phyloP scores from a whole-genome alignment of 441 rosid species.

The Populus hybrid region DNA sequence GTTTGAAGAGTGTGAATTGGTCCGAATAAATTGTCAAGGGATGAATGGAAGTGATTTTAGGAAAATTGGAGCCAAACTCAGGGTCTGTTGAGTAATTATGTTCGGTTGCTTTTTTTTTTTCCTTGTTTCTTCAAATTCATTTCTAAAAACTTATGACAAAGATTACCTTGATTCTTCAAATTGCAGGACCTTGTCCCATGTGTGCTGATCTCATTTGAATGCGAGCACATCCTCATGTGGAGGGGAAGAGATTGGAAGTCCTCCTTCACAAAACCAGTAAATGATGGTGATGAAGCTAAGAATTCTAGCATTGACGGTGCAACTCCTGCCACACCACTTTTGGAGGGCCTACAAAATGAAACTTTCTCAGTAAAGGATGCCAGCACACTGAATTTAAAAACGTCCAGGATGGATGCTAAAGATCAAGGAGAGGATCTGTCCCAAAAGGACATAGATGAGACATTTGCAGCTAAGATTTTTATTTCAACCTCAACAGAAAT shows the following conservation, averaged over 20 bases:
- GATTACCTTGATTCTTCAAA: slow-evolving; percentile 13
- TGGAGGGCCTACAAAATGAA: slow-evolving; percentile 33
- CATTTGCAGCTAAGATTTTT: slow-evolving; percentile 7
- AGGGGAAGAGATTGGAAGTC: slow-evolving; percentile 81
- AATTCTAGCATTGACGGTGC: slow-evolving; percentile 28
- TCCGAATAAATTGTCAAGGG: slow-evolving; percentile 76
- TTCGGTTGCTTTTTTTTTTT: neutral
- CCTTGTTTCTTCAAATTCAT: neutral
- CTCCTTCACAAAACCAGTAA: slow-evolving; percentile 34
- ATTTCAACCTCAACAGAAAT: slow-evolving; percentile 19
- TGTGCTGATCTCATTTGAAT: slow-evolving; percentile 74
- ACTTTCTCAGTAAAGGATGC: slow-evolving; percentile 16
- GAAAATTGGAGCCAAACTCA: slow-evolving; percentile 90
- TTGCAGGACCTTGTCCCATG: slow-evolving; percentile 88
- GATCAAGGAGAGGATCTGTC: slow-evolving; percentile 21
- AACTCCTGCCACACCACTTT: slow-evolving; percentile 19
- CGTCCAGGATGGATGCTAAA: slow-evolving; percentile 16
- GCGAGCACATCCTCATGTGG: slow-evolving; percentile 80
- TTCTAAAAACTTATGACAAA: neutral
- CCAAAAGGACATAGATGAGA: slow-evolving; percentile 12
- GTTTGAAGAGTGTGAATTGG: slow-evolving; percentile 91
- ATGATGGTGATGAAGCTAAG: slow-evolving; percentile 26
- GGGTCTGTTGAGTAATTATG: slow-evolving; percentile 43
- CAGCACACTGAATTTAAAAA: slow-evolving; percentile 8
- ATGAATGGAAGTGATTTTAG: slow-evolving; percentile 71